Evolutionary conservation across 1,139 yeast genomes (phyloP), one percentile per base, ranked within the genome.

Genomic region (Debaryomycetaceae sp.): DNA sequence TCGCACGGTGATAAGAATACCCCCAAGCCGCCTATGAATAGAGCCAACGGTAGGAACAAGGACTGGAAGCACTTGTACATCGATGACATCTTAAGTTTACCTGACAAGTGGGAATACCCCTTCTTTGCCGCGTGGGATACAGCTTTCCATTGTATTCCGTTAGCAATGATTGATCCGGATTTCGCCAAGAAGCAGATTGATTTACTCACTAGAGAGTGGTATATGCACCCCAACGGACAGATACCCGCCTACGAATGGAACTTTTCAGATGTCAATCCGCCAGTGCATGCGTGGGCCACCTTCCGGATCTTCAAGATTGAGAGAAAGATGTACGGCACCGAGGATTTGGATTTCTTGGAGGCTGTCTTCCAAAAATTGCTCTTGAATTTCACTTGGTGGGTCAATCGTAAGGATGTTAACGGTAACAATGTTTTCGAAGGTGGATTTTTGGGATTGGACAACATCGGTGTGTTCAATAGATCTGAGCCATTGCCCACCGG

Each of bases 221-320:
- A 88, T 57, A 86, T 88, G 95, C 96, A 91, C 57, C 96, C 97
- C 28, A 89, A 89, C 54, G 97, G 97, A n/a, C 96, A 89, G 58
- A 79, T 88, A 42, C 97, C 97, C 1, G 96, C 96, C 14, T 89
- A 89, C 55, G 97, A 89, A 57, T 89, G 97, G 97, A 89, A 89
- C 56, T 89, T 89, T 49, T 71, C 86, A 42, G 97, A 89, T 56
- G 96, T 91, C 14, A 89, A 89, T 53, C 97, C 97, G 1, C 97
- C 97, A 1, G 97, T 89, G 23, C 96, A 89, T 54, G 96, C 96
- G 0, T 89, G 97, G 97, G 83, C 96, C 1, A 83, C 94, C 6
- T 89, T 81, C 56, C 73, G 97, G 49, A 86, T 86, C 29, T 89
- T 78, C 61, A 89, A 89, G 58, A 75, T 88, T 45, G 96, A 89